These are phyloP conservation scores for Tritrichomonas musculus DNA, from an alignment of 208 protist genomes.

Conservation along the genomic window DNA sequence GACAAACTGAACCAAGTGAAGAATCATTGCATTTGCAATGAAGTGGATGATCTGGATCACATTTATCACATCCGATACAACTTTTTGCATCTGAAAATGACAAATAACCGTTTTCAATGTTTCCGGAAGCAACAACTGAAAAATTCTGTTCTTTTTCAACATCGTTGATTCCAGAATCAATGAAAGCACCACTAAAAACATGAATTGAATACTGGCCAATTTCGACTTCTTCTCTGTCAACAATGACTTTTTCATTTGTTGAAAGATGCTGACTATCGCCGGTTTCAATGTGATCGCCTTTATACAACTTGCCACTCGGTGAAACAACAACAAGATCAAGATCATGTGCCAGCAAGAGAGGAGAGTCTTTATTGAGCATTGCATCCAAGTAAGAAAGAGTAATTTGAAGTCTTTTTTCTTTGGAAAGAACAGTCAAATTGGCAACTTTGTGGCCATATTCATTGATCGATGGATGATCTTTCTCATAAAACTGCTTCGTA, in stretches of 20 bases:
- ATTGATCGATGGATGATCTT: not conserved
- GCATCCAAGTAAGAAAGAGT: not conserved
- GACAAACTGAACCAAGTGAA: no score
- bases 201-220: not conserved
- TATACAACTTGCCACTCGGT: not conserved
- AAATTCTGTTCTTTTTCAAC: no score
- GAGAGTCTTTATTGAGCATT: not conserved
- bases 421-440: not conserved
- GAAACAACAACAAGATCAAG: not conserved
- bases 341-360: not conserved
- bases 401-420: not conserved
- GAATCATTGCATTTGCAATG: no score
- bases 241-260: not conserved
- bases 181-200: no score
- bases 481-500: no score
- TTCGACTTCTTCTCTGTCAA: not conserved
- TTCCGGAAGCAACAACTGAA: no score
- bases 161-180: no score
- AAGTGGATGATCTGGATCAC: no score
- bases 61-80: no score
- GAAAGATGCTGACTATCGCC: not conserved
- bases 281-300: not conserved
- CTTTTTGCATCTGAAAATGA: no score
- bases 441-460: not conserved
- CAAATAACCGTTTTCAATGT: no score